Base-by-base conservation (phyloP, 2,329 filamentous ascomycete species). In the Calonectria naviculata region DNA sequence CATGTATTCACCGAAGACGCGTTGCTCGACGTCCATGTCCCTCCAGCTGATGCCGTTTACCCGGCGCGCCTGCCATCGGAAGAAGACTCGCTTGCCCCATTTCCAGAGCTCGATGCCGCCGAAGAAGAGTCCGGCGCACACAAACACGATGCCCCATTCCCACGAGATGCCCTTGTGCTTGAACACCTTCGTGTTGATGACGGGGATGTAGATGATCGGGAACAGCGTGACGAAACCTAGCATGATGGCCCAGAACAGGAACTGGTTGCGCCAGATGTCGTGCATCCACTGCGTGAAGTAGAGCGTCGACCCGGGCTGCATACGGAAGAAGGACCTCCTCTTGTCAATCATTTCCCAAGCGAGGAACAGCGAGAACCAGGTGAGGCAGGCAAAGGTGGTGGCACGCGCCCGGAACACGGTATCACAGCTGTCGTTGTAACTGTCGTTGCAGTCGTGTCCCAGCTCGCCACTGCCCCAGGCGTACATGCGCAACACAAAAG, bases 281-380 rank as follows among this genome's bases (percentile, higher is more conserved):
- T 87, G 76, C 77, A 90, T 87, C 91, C 92, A 94, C 77, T 93
- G 90, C 0, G 90, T 91, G 68, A 92, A 87, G 79, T 91, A 90
- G 68, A 83, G 84, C 77, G 88, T 90, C 28, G 87, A 89, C 19
- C 85, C 85, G 0, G 92, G 90, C 77, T 93, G 89, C 90, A 94
- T 93, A 76, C 89, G 87, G 88, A 95, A 95, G 85, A 95, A 93
- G 9, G 89, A 92, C 49, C 92, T 89, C 26, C 93, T 91, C 83
- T 93, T 89, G 77, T 93, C 88, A 71, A 94, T 87, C 88, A 94
- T 93, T 81, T 95, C 93, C 93, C 93, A 95, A 0, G 93, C 93
- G 6, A 94, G 86, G 84, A 95, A 93, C 21, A 95, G 87, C 0
- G 92, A 92, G 75, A 92, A 93, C 93, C 93, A 95, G 0, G 93